A percentile compares a stretch with the other conserved stretches of the same genome.
These are phyloP conservation scores for Candida michaelii DNA, from an alignment of 805 yeast species.

Conservation along the genomic window DNA sequence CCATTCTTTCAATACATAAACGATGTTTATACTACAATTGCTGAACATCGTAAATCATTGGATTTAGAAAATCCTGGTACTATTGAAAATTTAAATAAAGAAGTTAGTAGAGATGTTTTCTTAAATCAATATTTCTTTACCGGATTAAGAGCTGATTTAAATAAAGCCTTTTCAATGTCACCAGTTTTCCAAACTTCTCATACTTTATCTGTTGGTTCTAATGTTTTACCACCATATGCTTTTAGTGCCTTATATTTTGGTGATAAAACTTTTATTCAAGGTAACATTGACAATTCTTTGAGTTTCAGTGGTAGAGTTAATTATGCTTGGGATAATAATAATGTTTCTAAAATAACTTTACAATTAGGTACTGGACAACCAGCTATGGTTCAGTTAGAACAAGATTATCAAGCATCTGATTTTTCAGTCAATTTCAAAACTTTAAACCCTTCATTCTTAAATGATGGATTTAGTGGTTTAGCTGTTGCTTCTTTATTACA, in stretches of 20 bases:
- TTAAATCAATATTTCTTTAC: slow-evolving; percentile 87
- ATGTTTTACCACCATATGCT: slow-evolving; percentile 84
- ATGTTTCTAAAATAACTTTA: slow-evolving; percentile 78
- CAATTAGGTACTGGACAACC: slow-evolving; percentile 90
- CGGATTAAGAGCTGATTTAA: slow-evolving; percentile 94
- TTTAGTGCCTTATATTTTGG: slow-evolving; percentile 87
- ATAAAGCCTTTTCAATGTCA: slow-evolving; percentile 84
- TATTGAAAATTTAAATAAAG: slow-evolving; percentile 88
- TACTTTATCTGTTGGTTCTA: slow-evolving; percentile 85
- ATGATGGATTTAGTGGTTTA: slow-evolving; percentile 79
- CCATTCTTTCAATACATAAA: slow-evolving; percentile 79
- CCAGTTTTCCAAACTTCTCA: slow-evolving; percentile 98
- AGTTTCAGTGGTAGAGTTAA: slow-evolving; percentile 86
- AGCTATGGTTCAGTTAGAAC: slow-evolving; percentile 92
- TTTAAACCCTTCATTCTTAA: slow-evolving; percentile 79
- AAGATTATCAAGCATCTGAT: slow-evolving; percentile 89
- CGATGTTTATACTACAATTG: slow-evolving; percentile 68
- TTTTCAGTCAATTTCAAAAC: slow-evolving; percentile 87
- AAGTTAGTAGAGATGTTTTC: slow-evolving; percentile 91
- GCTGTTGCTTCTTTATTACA: slow-evolving; percentile 90
- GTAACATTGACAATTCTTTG: slow-evolving; percentile 83
- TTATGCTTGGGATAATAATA: slow-evolving; percentile 82
- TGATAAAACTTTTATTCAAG: slow-evolving; percentile 84
- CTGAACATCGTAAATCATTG: slow-evolving; percentile 76
- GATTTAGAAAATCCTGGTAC: slow-evolving; percentile 92